Evolutionary conservation across 768 basidiomycete genomes (phyloP).

Genomic region (Candolleomyces aberdarensis): DNA sequence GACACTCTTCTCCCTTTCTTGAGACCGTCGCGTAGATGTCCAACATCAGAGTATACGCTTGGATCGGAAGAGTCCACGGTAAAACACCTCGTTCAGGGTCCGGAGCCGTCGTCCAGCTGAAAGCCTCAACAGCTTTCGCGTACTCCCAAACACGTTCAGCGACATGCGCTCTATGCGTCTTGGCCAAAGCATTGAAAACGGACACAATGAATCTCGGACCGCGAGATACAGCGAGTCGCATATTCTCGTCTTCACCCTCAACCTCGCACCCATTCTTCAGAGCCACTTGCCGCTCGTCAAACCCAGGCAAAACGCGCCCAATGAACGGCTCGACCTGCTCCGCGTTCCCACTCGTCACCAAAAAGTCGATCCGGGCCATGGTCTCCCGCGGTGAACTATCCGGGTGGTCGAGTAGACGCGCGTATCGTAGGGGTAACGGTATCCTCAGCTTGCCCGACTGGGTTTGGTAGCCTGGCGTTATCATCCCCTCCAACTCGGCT

Average conservation of each 20-base stretch:
- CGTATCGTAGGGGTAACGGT: background rate
- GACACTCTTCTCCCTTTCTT: slow-evolving; percentile 11
- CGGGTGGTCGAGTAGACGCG: background rate
- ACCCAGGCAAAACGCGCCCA: slow-evolving; percentile 55
- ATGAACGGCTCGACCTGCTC: slow-evolving; percentile 38
- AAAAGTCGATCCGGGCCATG: background rate
- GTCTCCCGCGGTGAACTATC: background rate
- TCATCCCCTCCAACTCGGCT: background rate
- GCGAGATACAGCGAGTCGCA: slow-evolving; percentile 41
- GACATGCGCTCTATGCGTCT: slow-evolving; percentile 49
- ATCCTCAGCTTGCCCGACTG: background rate
- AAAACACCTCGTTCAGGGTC: background rate
- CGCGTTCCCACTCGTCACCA: background rate
- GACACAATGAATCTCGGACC: slow-evolving; percentile 62
- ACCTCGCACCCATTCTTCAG: background rate
- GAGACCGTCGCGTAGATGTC: slow-evolving; percentile 43
- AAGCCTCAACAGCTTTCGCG: slow-evolving; percentile 54
- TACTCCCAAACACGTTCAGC: slow-evolving; percentile 65
- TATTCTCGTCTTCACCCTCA: slow-evolving; percentile 20
- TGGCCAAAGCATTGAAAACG: slow-evolving; percentile 58
- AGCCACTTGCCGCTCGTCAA: slow-evolving; percentile 21
- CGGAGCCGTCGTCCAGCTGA: slow-evolving; percentile 38
- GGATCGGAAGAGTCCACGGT: slow-evolving; percentile 65
- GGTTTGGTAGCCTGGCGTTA: too few species aligned
- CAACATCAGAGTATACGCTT: slow-evolving; percentile 74